Conservation (phyloP, 108 stramenopile genomes). For the Bacterosira constricta region DNA sequence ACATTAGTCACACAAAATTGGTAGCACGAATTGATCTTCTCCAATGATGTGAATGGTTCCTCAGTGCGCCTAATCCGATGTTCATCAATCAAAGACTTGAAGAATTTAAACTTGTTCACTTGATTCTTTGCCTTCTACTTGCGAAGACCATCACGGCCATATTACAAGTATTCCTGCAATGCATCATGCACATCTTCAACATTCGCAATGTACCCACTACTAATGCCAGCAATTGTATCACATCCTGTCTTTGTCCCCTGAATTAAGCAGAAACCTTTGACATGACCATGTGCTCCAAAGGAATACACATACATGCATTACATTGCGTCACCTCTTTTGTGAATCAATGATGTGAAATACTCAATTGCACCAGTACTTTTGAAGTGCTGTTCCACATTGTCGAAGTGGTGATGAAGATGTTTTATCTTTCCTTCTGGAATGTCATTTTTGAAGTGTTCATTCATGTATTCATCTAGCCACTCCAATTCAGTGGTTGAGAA, state of each 20-base stretch:
- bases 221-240: not conserved
- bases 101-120: conserved; percentile 8
- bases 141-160: no score
- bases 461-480: not conserved
- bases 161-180: not conserved
- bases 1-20: not conserved
- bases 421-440: not conserved
- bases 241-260: not conserved
- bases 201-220: not conserved
- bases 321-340: not conserved
- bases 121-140: not conserved
- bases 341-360: not conserved
- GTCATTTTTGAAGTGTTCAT: not conserved
- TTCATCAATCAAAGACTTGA: not conserved
- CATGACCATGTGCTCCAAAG: conserved; percentile 10
- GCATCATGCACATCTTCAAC: conserved; percentile 8
- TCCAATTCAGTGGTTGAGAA: not conserved
- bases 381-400: conserved; percentile 18
- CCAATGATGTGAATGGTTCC: not conserved
- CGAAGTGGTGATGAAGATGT: not conserved
- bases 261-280: not conserved
- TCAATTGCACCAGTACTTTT: conserved; percentile 7
- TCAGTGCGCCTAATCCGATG: not conserved
- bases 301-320: conserved; percentile 6
- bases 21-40: not conserved